phyloP scores from a whole-genome alignment of 768 basidiomycete genomes.

The Leccinum barrowsii region DNA sequence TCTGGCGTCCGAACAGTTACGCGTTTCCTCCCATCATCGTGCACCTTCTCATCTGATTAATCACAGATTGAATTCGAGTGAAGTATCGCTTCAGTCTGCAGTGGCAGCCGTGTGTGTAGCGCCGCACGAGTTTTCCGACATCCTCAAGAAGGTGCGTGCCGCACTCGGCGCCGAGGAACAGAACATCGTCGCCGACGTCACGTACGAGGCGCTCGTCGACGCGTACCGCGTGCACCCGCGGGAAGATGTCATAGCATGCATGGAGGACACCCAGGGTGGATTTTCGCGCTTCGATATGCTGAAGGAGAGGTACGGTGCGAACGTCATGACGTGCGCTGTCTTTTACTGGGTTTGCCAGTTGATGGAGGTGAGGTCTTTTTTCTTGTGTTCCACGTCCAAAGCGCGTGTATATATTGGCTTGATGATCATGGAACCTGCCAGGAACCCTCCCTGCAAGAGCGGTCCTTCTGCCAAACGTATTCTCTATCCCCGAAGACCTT shows the following conservation, averaged over 20 bases:
- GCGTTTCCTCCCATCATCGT: neutral
- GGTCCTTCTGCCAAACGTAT: constrained; percentile 16
- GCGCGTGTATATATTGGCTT: neutral
- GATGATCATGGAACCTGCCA: neutral
- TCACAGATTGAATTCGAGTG: constrained; percentile 24
- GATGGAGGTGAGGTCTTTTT: constrained; percentile 30
- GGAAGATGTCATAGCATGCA: constrained; percentile 27
- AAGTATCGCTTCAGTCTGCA: constrained; percentile 28
- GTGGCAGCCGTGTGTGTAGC: constrained; percentile 24
- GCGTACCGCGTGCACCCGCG: constrained; percentile 19
- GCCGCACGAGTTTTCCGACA: constrained; percentile 18
- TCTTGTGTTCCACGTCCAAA: neutral
- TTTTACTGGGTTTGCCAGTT: constrained; percentile 47
- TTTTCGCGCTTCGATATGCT: constrained; percentile 15
- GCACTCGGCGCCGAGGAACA: constrained; percentile 11
- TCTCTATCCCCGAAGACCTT: constrained; percentile 13
- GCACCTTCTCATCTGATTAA: neutral
- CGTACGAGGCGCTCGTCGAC: constrained; percentile 32
- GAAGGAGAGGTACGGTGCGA: constrained; percentile 16
- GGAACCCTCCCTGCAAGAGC: constrained; percentile 17
- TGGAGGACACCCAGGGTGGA: constrained; percentile 32
- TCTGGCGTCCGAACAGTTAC: constrained; percentile 32
- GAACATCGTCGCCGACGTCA: neutral
- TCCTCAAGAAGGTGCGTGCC: constrained; percentile 20
- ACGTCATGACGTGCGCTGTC: constrained; percentile 34